Evolutionary conservation across 2,329 filamentous ascomycete genomes (phyloP), one percentile per base, ranked within the genome.

Genomic region (Sclerotinia sclerotiorum): DNA sequence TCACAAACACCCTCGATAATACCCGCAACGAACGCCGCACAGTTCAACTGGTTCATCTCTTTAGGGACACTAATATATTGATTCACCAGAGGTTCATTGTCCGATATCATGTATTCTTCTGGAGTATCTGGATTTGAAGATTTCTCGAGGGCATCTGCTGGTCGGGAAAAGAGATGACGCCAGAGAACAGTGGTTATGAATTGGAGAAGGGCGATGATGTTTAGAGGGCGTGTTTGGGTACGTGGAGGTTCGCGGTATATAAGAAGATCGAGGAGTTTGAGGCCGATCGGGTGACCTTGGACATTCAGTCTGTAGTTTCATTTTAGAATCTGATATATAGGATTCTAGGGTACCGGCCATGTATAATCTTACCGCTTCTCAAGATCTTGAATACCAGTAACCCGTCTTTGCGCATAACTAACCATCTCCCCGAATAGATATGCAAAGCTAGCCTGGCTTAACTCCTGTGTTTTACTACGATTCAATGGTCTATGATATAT

Each of bases 351-450:
- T 42, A 15, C 13, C 3, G 32, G 21, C 49, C 3, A 35, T 51
- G 11, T 62, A 17, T 62, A 42, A 61, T 74, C 83, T 68, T 81
- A 96, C 93, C 91, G 85, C 81, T 94, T 92, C 79, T 99, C 95
- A 24, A 99, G 83, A 79, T 98, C 95, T 76, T 94, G 90, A 69
- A 99, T 97, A 8, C 93, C 94, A 73, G 91, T 95, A 67, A 97
- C 94, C 71, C 92, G 86, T 76, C 89, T 86, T 79, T 98, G 95
- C 74, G 95, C 94, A 80, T 98, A 98, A 76, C 88, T 90, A 62
- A 99, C 94, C 91, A 98, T 97, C 82, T 97, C 94, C 70, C 90
- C 90, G 79, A 99, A 98, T 69, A 99, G 84, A 80, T 97, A 98
- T 54, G 95, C 94, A 81, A 99, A 98, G 80, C 92, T 93, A 15